These are phyloP conservation scores for Straminergon stramineum DNA, from an alignment of 225 moss, liverwort and hornwort genomes.

Conservation along the genomic window DNA sequence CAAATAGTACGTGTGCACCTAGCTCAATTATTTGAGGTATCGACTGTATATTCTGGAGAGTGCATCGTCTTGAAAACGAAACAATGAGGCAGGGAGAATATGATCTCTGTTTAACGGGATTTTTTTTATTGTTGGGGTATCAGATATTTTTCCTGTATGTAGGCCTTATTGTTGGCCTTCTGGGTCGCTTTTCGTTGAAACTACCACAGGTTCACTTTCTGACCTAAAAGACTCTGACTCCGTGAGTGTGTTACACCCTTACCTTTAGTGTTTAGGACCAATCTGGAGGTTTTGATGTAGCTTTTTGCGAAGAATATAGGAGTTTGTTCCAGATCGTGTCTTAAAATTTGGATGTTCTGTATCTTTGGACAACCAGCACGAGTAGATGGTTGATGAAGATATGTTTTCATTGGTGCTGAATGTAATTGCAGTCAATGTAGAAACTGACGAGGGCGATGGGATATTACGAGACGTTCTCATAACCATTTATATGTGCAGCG, in stretches of 20 bases:
- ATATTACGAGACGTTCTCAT: not conserved
- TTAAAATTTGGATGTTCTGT: not conserved
- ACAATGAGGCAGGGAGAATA: not conserved
- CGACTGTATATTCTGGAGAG: not conserved
- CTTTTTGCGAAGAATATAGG: not conserved
- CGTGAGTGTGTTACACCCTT: not conserved
- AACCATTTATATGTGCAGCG: conserved; percentile 39
- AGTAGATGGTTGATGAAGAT: not conserved
- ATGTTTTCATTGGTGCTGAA: not conserved
- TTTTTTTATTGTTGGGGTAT: conserved; percentile 15
- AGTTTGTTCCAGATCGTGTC: not conserved
- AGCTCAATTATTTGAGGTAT: not conserved
- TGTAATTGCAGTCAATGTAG: not conserved
- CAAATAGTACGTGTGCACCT: not conserved
- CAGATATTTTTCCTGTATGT: conserved; percentile 89
- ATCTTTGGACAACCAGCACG: not conserved
- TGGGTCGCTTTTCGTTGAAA: conserved; percentile 85
- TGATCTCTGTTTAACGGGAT: not conserved
- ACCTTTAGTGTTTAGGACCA: not conserved
- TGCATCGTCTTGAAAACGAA: not conserved
- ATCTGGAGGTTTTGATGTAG: not conserved
- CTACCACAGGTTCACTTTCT: conserved; percentile 68
- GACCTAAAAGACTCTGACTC: not conserved
- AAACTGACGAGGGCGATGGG: not conserved
- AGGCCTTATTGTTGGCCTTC: conserved; percentile 71